phyloP scores from a whole-genome alignment of 164 flowering plant species.

The Tetrastigma voinierianum region DNA sequence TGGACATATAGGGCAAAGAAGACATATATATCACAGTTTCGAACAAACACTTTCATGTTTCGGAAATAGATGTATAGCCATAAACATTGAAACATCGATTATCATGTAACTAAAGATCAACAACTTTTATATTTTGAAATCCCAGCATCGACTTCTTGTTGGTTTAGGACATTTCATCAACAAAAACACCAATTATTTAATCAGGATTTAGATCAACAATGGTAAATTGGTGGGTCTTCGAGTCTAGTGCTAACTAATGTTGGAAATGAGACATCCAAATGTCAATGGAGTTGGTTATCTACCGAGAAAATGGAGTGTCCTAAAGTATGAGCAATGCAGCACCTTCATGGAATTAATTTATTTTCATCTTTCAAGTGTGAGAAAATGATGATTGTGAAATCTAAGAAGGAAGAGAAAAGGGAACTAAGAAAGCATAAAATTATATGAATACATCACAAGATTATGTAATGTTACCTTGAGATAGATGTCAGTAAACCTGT shows the following conservation, averaged over 20 bases:
- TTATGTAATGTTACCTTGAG: conserved; percentile 67
- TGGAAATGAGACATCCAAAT: conserved; percentile 15
- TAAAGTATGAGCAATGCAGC: conserved; percentile 15
- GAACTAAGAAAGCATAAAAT: background rate
- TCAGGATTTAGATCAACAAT: background rate
- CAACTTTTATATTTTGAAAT: too few relatives aligned
- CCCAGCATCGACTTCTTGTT: too few relatives aligned
- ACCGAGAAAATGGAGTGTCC: conserved; percentile 15
- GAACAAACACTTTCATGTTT: too few relatives aligned
- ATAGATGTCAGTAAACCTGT: conserved; percentile 84
- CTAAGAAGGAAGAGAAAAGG: background rate
- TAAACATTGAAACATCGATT: too few relatives aligned
- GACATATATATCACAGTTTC: too few relatives aligned
- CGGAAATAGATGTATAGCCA: too few relatives aligned
- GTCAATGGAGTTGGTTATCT: conserved; percentile 44
- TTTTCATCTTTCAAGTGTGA: background rate
- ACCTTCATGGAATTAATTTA: background rate
- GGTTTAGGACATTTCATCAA: background rate
- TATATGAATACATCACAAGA: background rate
- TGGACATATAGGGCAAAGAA: background rate
- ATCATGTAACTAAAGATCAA: too few relatives aligned
- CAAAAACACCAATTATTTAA: background rate
- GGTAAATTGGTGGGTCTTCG: conserved; percentile 21
- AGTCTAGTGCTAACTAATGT: conserved; percentile 11
- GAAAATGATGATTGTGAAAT: background rate